Evolutionary conservation across 805 yeast species (phyloP), one percentile per base, ranked within the genome.

Genomic region (Lachancea lanzarotensis): DNA sequence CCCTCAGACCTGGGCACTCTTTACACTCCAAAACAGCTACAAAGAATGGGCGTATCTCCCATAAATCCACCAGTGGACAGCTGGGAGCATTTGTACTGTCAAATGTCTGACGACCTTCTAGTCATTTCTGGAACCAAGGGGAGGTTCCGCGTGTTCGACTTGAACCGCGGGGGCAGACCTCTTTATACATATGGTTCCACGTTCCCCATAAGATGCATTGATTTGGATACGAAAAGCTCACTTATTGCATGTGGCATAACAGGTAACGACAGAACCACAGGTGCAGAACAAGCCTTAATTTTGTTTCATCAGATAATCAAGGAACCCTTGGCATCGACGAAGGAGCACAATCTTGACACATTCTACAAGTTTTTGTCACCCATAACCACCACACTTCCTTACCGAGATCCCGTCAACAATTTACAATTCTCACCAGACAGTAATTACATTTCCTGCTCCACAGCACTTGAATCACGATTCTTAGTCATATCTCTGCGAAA

Each of bases 211-310:
- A 64, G 95, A 42, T 87, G 95, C 56, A 71, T 87, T 38, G 83
- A 87, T 30, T 70, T 89, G 1, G 76, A 91, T 9, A 75, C 79
- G 0, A 70, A 75, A 51, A 88, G 84, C 20, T 67, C 73, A 16
- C 67, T 81, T 20, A 69, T 89, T 11, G 93, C 93, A 4, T 77
- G 87, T 51, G 93, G 95, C 1, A 81, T 90, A 26, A 84, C 91
- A 0, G 93, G 95, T 0, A 76, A 80, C 46, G 95, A 86, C 57
- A 72, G 83, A 46, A 65, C 74, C 17, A 75, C 81, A 1, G 80
- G 81, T 3, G 73, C 79, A 25, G 90, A 83, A 56, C 91, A 84
- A 57, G 89, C 95, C 2, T 75, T 87, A 53, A 74, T 88, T 4
- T 77, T 81, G 3, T 65, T 87, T 36, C 82, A 82, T 48, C 70